phyloP scores from a whole-genome alignment of 768 basidiomycete species.

The Lanmaoa rubissima region DNA sequence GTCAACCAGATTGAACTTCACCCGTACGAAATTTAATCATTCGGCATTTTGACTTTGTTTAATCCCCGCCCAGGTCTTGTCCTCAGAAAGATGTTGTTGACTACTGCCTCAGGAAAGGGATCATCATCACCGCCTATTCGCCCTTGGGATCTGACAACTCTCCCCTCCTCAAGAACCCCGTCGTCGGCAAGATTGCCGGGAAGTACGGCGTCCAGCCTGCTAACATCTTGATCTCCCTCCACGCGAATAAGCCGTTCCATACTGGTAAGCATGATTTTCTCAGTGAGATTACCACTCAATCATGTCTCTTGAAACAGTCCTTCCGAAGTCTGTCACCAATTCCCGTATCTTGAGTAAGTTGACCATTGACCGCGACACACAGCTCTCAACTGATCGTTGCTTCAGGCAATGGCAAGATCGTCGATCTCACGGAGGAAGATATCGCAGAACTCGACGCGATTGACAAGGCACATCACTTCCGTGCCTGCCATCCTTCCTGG shows the following conservation, averaged over 20 bases:
- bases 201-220: conserved; percentile 57
- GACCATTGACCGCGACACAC: neutral
- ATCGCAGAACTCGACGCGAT: conserved; percentile 53
- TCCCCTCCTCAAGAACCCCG: conserved; percentile 57
- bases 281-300: neutral
- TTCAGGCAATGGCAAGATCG: conserved; percentile 50
- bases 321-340: conserved; percentile 74
- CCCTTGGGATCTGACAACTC: conserved; percentile 70
- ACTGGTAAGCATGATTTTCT: conserved; percentile 35
- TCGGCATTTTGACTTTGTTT: neutral
- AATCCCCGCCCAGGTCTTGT: conserved; percentile 45
- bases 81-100: conserved; percentile 62
- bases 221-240: conserved; percentile 65
- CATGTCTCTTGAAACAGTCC: conserved; percentile 36
- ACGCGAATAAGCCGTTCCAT: conserved; percentile 61
- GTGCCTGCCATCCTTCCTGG: conserved; percentile 61
- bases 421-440: conserved; percentile 61
- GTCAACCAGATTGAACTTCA: conserved; percentile 79
- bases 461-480: conserved; percentile 57
- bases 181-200: conserved; percentile 57
- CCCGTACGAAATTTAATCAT: conserved; percentile 41
- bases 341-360: conserved; percentile 52
- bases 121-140: conserved; percentile 71
- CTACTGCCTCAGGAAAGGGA: conserved; percentile 58
- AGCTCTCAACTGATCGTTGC: neutral